phyloP scores from a whole-genome alignment of 2,329 filamentous ascomycete species.

The Ceratocystis alfenasii region DNA sequence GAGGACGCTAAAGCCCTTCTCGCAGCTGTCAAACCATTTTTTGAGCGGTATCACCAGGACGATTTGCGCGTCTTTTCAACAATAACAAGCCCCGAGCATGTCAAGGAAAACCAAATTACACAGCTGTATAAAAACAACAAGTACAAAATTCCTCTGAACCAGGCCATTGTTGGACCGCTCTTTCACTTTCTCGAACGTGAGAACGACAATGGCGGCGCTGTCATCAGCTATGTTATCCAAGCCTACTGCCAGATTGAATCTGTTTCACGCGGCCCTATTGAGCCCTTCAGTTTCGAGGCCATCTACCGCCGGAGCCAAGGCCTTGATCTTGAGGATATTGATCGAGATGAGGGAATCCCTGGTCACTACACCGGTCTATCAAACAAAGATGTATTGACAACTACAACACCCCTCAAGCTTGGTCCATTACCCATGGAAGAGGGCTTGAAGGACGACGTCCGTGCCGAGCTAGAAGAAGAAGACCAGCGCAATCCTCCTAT shows the following conservation, averaged over 20 bases:
- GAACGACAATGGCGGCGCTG: constrained; percentile 62
- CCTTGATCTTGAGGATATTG: constrained; percentile 49
- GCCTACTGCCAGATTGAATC: constrained; percentile 46
- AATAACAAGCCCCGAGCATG: constrained; percentile 64
- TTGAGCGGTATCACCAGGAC: constrained; percentile 66
- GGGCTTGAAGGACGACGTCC: constrained; percentile 72
- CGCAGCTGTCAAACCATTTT: constrained; percentile 51
- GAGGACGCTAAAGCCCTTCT: constrained; percentile 66
- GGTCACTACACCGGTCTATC: constrained; percentile 50
- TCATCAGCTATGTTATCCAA: constrained; percentile 63
- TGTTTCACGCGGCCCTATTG: constrained; percentile 49
- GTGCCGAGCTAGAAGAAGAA: constrained; percentile 74
- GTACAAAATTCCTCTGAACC: constrained; percentile 82
- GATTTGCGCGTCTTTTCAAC: constrained; percentile 65
- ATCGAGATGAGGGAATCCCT: constrained; percentile 53
- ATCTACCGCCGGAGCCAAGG: constrained; percentile 47
- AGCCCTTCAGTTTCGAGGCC: constrained; percentile 51
- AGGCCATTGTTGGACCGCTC: constrained; percentile 67
- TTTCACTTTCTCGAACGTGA: constrained; percentile 87
- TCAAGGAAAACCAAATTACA: constrained; percentile 62
- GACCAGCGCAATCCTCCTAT: constrained; percentile 64
- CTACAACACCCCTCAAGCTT: constrained; percentile 52
- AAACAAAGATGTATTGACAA: constrained; percentile 49
- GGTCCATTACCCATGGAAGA: constrained; percentile 74
- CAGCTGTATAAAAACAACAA: constrained; percentile 76